Base-by-base conservation (phyloP, 768 basidiomycete species). In the Amanita rimosa region DNA sequence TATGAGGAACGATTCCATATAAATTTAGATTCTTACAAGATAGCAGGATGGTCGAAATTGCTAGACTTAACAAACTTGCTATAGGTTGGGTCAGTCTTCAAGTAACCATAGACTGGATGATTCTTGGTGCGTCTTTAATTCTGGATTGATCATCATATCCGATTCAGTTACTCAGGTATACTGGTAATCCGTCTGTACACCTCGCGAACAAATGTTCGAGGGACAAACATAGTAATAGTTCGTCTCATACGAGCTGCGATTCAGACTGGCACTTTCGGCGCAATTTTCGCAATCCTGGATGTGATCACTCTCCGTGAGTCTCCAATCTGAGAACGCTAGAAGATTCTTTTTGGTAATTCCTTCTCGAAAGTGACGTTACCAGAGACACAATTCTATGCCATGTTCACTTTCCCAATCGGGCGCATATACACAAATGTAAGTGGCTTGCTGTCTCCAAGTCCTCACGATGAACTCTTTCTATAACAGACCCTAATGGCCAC, bases 361-460 rank as follows among this genome's bases (percentile, higher is more conserved):
- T 17, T 17, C n/a, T 31, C 4, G 31, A 37, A 9, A 53, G 54
- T 46, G 37, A 29, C 29, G 6, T 22, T 39, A 6, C 52, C 47
- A 22, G 8, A 46, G 17, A 47, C 48, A 13, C 49, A 55, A 17
- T 38, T 55, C 14, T 50, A 46, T 35, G 40, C 31, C n/a, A 47
- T 53, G 46, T 55, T 55, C 27, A 39, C 42, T n/a, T 46, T 53
- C 13, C 52, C 54, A 13, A 41, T 55, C 3, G 52, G 54, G 8
- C 48, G 54, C 5, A 53, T 52, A 11, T 55, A 55, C 21, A 55
- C 54, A 9, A 53, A 31, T 19, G 54, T 53, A 42, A 27, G 54
- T 29, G 16, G 11, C 21, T 33, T 14, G 10, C 16, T 22, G 24
- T 16, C n/a, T n/a, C 22, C 6, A 1, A n/a, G 10, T 13, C n/a